These are phyloP conservation scores for Maudiozyma saulgeensis DNA, from an alignment of 805 yeast species.

Conservation along the genomic window DNA sequence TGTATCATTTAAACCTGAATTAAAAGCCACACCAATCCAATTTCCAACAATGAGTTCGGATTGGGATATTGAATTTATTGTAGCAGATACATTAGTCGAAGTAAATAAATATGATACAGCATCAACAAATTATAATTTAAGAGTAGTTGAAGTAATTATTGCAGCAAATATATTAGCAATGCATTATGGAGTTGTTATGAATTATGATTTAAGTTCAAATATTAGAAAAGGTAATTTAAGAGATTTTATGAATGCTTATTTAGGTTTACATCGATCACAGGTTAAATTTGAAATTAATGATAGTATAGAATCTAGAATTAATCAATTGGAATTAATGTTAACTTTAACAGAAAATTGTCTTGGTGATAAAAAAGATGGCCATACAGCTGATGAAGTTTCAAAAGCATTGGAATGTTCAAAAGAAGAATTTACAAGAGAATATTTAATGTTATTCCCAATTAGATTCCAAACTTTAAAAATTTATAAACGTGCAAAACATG, in stretches of 20 bases:
- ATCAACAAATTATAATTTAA: conserved; percentile 55
- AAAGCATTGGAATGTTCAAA: conserved; percentile 32
- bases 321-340: conserved; percentile 34
- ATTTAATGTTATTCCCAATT: conserved; percentile 47
- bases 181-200: conserved; percentile 31
- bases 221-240: conserved; percentile 45
- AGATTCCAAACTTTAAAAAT: conserved; percentile 46
- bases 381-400: conserved; percentile 41
- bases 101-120: conserved; percentile 64
- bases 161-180: conserved; percentile 52
- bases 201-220: conserved; percentile 14
- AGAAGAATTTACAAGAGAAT: conserved; percentile 37
- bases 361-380: conserved; percentile 36
- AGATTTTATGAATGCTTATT: conserved; percentile 50
- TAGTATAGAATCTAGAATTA: conserved; percentile 35
- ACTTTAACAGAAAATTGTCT: conserved; percentile 37
- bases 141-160: conserved; percentile 62
- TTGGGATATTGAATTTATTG: conserved; percentile 41
- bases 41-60: conserved; percentile 41
- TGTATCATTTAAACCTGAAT: conserved; percentile 51
- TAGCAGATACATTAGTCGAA: conserved; percentile 53
- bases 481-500: conserved; percentile 52
- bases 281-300: conserved; percentile 36
- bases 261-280: conserved; percentile 16
- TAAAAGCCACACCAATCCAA: conserved; percentile 44